A percentile compares a stretch with the other conserved stretches of the same genome.
These are phyloP conservation scores for Leavenworthia alabamica DNA, from an alignment of 345 rosid genomes.

Conservation along the genomic window DNA sequence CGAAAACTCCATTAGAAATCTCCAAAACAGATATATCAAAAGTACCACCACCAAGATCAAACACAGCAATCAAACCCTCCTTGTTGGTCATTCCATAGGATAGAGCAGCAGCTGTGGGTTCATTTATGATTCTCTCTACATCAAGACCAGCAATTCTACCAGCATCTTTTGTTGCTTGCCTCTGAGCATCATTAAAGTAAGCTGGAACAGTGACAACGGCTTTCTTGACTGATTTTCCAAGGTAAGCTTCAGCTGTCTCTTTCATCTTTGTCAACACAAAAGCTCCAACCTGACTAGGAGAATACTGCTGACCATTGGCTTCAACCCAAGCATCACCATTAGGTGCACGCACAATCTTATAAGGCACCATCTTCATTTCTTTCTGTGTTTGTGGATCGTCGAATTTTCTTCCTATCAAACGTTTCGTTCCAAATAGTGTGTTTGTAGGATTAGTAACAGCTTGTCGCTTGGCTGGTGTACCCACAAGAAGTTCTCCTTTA, in stretches of 20 bases:
- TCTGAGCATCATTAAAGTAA: slow-evolving; percentile 90
- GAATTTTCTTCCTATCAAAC: slow-evolving; percentile 71
- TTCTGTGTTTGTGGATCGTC: slow-evolving; percentile 77
- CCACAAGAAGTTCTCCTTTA: slow-evolving; percentile 72
- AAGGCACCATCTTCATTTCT: slow-evolving; percentile 88
- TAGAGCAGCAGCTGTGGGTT: slow-evolving; percentile 94
- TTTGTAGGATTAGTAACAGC: slow-evolving; percentile 88
- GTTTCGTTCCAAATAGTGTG: slow-evolving; percentile 71
- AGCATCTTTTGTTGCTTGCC: slow-evolving; percentile 96
- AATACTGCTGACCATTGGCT: slow-evolving; percentile 71
- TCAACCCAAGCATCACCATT: slow-evolving; percentile 97
- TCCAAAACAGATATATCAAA: slow-evolving; percentile 83
- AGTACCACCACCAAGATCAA: slow-evolving; percentile 92
- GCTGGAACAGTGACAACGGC: slow-evolving; percentile 93
- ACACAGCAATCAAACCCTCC: slow-evolving; percentile 90
- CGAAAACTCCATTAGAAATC: slow-evolving; percentile 91
- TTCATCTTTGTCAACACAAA: slow-evolving; percentile 80
- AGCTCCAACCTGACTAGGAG: slow-evolving; percentile 88
- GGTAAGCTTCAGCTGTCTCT: slow-evolving; percentile 83
- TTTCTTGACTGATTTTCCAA: slow-evolving; percentile 59
- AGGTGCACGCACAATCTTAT: slow-evolving; percentile 74
- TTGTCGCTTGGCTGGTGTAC: slow-evolving; percentile 90
- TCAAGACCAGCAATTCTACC: slow-evolving; percentile 89
- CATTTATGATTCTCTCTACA: slow-evolving; percentile 83
- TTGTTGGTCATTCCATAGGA: slow-evolving; percentile 89